A percentile compares a stretch with the other conserved stretches of the same genome.
phyloP scores from a whole-genome alignment of 2,329 filamentous ascomycete species.

The Colletotrichum sp. region DNA sequence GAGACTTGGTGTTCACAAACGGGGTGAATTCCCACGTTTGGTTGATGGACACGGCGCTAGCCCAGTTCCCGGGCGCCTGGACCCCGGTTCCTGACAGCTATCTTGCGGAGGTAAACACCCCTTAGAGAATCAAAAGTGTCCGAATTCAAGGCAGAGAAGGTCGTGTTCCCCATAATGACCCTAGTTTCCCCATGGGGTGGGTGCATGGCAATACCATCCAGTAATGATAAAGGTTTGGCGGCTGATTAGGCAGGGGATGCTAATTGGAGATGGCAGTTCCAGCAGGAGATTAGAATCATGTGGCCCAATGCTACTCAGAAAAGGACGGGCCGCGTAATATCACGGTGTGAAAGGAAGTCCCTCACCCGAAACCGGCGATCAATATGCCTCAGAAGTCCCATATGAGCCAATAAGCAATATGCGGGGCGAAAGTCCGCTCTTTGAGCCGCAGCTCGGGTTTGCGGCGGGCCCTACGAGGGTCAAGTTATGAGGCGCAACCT shows the following conservation, averaged over 20 bases:
- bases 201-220: not conserved
- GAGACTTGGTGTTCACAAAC: not conserved
- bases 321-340: not conserved
- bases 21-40: not conserved
- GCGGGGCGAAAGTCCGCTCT: not conserved
- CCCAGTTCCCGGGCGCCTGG: not conserved
- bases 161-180: not conserved
- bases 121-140: fast-evolving
- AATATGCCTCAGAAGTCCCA: not conserved
- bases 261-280: not conserved
- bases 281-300: not conserved
- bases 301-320: not conserved
- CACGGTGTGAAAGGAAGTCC: not conserved
- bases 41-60: not conserved
- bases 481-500: not conserved
- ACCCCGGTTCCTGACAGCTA: not conserved
- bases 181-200: not conserved
- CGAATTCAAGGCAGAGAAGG: not conserved
- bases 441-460: not conserved
- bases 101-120: not conserved
- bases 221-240: not conserved
- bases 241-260: not conserved
- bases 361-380: not conserved
- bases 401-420: not conserved
- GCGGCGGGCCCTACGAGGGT: not conserved